Conservation (phyloP, 805 yeast genomes). For the Pichia ethanolica region DNA sequence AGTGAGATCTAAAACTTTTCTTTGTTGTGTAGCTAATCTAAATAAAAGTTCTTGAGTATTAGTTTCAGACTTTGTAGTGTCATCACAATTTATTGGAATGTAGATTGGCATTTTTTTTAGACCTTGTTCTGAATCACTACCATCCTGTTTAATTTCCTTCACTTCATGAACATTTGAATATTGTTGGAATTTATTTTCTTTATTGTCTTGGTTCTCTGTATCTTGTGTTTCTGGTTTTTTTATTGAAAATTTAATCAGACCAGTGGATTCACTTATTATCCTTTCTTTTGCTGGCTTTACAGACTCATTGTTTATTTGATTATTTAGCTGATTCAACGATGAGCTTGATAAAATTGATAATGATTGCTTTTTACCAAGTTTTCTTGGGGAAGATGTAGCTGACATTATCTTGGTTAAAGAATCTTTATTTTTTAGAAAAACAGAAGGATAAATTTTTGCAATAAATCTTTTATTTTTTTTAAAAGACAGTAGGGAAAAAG, state of each 20-base stretch:
- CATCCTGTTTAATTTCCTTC: background rate
- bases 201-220: background rate
- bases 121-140: background rate
- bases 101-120: conserved; percentile 29
- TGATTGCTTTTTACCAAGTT: conserved; percentile 24
- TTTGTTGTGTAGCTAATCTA: conserved; percentile 44
- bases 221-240: conserved; percentile 9
- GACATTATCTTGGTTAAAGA: conserved; percentile 1
- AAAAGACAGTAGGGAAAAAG: too few relatives aligned
- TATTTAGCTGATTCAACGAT: conserved; percentile 18
- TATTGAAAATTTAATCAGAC: conserved; percentile 39
- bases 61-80: background rate
- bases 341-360: conserved; percentile 28
- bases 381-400: conserved; percentile 1
- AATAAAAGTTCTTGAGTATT: conserved; percentile 24
- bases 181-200: background rate
- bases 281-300: conserved; percentile 30
- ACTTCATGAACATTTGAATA: background rate
- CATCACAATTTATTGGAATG: conserved; percentile 25
- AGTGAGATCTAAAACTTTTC: conserved; percentile 43
- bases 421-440: too few relatives aligned
- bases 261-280: conserved; percentile 43
- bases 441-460: too few relatives aligned
- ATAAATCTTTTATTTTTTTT: too few relatives aligned
- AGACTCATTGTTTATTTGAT: background rate